Evolutionary conservation across 148 eudicot genomes (phyloP), one percentile per base, ranked within the genome.

Genomic region (Rhododendron mucronatum): DNA sequence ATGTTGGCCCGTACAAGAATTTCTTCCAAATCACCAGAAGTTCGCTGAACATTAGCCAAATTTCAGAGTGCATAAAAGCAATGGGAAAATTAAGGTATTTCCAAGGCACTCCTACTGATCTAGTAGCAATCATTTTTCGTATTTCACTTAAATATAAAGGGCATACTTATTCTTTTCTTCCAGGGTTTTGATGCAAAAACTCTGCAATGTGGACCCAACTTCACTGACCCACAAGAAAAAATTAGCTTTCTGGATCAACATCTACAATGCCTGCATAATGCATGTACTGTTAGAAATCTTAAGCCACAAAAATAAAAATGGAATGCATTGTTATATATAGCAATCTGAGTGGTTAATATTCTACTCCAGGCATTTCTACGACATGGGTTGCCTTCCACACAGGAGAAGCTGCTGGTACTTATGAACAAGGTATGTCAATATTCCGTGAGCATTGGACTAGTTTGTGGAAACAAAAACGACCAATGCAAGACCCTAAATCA

Each of bases 201-300:
- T 96, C 77, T 89, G 95, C 85, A 91, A 89, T 80, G 93, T 93
- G 88, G 94, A 96, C 80, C 88, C 94, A 87, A 90, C 90, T 81
- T 78, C 84, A 84, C 88, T 95, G 89, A 92, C 89, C 79, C 92
- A 96, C 95, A 95, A 93, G 88, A 94, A 93, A 88, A 96, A 96
- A 92, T 89, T 96, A 85, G 98, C 99, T 80, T 96, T 96, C 91
- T 96, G 99, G 99, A 95, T 96, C 73, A 96, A 96, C 87, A 89
- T 94, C 84, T 95, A 95, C 79, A 96, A 96, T 84, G 93, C 95
- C 88, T 91, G 96, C 91, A 90, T 96, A 90, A 95, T 96, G 99
- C 91, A 96, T 93, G 99, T 96, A 95, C 93, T 88, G 95, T 91
- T 89, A 94, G 92, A 93, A 61, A 90, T 85, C 90, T 92, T 79